Conservation (phyloP, 345 rosid species). For the Camelina hispida region DNA sequence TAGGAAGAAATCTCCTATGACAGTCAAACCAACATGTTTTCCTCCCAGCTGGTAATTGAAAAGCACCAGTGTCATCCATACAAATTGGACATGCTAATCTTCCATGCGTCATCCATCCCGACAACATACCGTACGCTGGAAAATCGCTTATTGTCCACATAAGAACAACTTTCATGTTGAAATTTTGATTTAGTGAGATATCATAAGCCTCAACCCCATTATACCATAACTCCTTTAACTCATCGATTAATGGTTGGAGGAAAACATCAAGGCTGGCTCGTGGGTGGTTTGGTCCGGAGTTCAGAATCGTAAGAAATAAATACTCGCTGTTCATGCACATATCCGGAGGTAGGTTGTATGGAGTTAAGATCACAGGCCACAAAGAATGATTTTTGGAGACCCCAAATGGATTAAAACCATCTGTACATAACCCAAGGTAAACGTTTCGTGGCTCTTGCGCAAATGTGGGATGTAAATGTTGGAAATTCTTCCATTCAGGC, state of each 20-base stretch:
- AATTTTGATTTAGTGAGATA: too few species aligned
- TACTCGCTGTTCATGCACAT: background rate
- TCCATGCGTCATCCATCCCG: background rate
- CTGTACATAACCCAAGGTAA: background rate
- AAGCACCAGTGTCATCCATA: too few species aligned
- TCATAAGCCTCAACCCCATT: too few species aligned
- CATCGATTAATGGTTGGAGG: background rate
- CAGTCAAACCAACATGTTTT: too few species aligned
- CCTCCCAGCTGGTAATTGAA: too few species aligned
- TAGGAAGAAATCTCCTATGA: too few species aligned
- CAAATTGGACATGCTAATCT: background rate
- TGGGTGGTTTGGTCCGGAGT: background rate
- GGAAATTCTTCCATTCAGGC: background rate
- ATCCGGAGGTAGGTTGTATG: background rate
- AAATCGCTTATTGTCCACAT: background rate
- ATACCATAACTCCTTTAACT: too few species aligned
- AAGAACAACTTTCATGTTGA: background rate
- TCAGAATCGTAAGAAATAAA: background rate
- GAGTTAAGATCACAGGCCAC: background rate
- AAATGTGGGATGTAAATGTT: background rate
- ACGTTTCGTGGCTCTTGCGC: background rate
- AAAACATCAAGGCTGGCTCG: too few species aligned
- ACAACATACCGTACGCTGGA: background rate
- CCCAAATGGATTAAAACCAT: background rate
- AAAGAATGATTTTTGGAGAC: background rate